Conservation (phyloP, 345 rosid species). For the Gossypium australe region DNA sequence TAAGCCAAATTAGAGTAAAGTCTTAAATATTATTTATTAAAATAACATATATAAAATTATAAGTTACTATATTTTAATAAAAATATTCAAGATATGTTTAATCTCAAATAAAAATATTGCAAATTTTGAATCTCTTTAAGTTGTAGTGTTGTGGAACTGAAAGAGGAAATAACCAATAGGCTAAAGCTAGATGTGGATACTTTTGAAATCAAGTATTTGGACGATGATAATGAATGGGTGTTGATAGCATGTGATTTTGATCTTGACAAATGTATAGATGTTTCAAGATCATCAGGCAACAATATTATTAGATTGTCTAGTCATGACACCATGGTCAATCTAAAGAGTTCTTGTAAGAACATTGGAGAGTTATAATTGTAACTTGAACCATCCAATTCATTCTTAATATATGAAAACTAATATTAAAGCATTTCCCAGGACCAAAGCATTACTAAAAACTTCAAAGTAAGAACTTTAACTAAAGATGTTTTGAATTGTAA, state of each 20-base stretch:
- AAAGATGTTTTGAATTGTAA: too few species aligned
- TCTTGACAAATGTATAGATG: conserved; percentile 67
- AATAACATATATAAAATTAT: too few species aligned
- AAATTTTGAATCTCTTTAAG: conserved; percentile 56
- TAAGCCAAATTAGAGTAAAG: too few species aligned
- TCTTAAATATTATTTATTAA: too few species aligned
- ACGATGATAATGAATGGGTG: conserved; percentile 33
- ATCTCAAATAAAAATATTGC: conserved; percentile 40
- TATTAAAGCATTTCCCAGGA: neutral
- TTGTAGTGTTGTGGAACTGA: conserved; percentile 52
- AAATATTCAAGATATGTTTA: too few species aligned
- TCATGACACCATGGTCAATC: conserved; percentile 56
- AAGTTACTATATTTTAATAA: too few species aligned
- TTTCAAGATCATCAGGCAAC: conserved; percentile 57
- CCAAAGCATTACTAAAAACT: too few species aligned
- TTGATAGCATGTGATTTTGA: conserved; percentile 71
- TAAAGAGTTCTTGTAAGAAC: conserved; percentile 91
- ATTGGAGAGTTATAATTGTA: conserved; percentile 40
- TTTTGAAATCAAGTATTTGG: conserved; percentile 75
- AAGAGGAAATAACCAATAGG: conserved; percentile 82
- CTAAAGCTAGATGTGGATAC: conserved; percentile 65
- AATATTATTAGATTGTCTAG: conserved; percentile 54
- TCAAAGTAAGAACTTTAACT: too few species aligned
- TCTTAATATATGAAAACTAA: neutral
- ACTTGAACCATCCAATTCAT: neutral